Evolutionary conservation across 2,329 filamentous ascomycete species (phyloP), one percentile per base, ranked within the genome.

Genomic region (Botryotinia calthae): DNA sequence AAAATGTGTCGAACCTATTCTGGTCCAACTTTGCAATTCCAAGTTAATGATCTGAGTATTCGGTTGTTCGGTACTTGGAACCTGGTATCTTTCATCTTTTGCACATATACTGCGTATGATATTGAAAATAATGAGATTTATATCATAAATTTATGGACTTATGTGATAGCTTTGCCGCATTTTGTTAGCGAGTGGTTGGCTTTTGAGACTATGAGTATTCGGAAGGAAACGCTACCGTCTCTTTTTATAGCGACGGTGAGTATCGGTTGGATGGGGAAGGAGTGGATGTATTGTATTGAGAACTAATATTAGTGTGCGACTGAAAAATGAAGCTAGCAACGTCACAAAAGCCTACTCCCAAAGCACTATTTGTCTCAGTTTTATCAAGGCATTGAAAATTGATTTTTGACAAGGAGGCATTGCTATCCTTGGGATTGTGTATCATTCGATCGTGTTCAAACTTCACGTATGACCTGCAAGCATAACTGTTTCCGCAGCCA

Each of bases 1-100:
- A 59, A 28, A 28, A 59, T 40, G 28, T 9, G 25, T 10, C 20
- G 25, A 28, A 31, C 5, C 1, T 59, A 25, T 25, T 25, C 48
- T 18, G 34, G 34, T 25, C 34, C 65, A 20, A 34, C 4, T 22
- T 40, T 14, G 65, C 25, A 28, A 16, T 22, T 31, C 31, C 28
- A 40, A n/a, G 31, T n/a, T 51, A 63, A 42, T 4, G 8, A 34
- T 97, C 83, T 97, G 96, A 89, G 88, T 9, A 92, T 91, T 78
- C 87, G 89, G 75, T 89, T 88, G 8, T 92, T 92, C 78, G 90
- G 89, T 62, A 92, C 89, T 62, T 92, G 90, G 89, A 92, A 89
- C 0, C 84, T 90, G 65, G 82, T 91, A 63, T 86, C 87, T 31
- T 83, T 85, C 42, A 82, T 91, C 56, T 82, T 91, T 25, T 84